Percentiles rank a stretch among this genome's conserved stretches.
phyloP scores from a whole-genome alignment of 73 alveolate genomes.

The Vitrella brassicaformis region DNA sequence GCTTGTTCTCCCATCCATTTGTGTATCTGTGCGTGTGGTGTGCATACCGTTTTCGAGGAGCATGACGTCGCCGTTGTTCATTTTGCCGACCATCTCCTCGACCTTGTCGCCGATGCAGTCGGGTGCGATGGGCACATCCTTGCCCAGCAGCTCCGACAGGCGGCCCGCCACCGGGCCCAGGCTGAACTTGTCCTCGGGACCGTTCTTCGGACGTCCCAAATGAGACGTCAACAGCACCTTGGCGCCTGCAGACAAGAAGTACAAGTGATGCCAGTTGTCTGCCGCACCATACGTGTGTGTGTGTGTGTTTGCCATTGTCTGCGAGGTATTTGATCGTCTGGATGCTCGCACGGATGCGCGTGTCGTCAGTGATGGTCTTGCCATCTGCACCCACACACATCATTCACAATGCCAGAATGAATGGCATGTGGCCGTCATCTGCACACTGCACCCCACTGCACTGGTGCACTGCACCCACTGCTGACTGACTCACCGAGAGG shows the following conservation, averaged over 20 bases:
- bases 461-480: too few relatives aligned
- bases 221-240: not conserved
- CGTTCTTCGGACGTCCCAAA: conserved; percentile 2
- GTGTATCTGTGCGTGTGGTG: too few relatives aligned
- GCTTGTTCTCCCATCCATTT: too few relatives aligned
- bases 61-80: not conserved
- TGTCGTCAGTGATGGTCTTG: conserved; percentile 5
- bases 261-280: too few relatives aligned
- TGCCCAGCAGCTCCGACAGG: not conserved
- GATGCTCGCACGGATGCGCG: not conserved
- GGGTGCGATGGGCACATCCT: not conserved
- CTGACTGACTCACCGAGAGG: too few relatives aligned
- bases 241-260: too few relatives aligned
- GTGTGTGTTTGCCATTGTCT: too few relatives aligned
- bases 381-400: not conserved
- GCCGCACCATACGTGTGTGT: too few relatives aligned
- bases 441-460: too few relatives aligned
- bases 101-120: conserved; percentile 1
- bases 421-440: too few relatives aligned
- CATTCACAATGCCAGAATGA: too few relatives aligned
- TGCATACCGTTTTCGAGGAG: not conserved
- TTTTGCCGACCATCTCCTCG: not conserved
- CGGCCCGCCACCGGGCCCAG: not conserved
- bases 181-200: conserved; percentile 1
- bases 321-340: not conserved